Conservation (phyloP, 1,139 yeast genomes). For the Taphrina confusa region DNA sequence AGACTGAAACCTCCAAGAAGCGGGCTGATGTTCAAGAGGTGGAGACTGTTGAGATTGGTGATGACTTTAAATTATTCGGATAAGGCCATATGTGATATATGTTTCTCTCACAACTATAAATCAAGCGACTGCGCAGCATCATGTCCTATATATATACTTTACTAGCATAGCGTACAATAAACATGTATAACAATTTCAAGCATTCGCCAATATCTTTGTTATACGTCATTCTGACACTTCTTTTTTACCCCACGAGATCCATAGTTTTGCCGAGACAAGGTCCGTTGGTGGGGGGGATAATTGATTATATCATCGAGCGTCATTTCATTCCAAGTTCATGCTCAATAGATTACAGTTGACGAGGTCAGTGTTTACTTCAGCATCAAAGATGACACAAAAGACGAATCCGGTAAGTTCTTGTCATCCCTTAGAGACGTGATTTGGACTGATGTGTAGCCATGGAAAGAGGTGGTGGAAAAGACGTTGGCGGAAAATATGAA, state of each 20-base stretch:
- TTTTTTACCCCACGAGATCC: too few relatives aligned
- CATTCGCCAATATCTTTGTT: not conserved
- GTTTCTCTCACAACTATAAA: not conserved
- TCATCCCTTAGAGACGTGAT: not conserved
- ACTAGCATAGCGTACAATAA: conserved; percentile 13
- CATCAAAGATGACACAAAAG: not conserved
- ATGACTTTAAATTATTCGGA: conserved; percentile 28
- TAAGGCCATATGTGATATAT: not conserved
- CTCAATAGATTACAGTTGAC: conserved; percentile 4
- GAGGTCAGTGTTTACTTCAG: conserved; percentile 1
- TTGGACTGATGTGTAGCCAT: conserved; percentile 8
- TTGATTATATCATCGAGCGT: conserved; percentile 6
- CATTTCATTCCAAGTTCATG: too few relatives aligned
- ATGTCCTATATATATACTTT: too few relatives aligned
- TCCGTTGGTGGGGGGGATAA: too few relatives aligned
- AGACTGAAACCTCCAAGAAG: not conserved
- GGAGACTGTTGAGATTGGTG: conserved; percentile 23
- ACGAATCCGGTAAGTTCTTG: not conserved
- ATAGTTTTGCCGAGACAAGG: too few relatives aligned
- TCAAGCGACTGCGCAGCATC: conserved; percentile 14
- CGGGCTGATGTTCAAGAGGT: not conserved
- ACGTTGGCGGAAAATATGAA: conserved; percentile 28
- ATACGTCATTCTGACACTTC: too few relatives aligned
- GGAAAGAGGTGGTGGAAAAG: conserved; percentile 23
- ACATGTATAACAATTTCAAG: not conserved